Evolutionary conservation across 2,329 filamentous ascomycete species (phyloP).

Genomic region (Exophiala sp.): DNA sequence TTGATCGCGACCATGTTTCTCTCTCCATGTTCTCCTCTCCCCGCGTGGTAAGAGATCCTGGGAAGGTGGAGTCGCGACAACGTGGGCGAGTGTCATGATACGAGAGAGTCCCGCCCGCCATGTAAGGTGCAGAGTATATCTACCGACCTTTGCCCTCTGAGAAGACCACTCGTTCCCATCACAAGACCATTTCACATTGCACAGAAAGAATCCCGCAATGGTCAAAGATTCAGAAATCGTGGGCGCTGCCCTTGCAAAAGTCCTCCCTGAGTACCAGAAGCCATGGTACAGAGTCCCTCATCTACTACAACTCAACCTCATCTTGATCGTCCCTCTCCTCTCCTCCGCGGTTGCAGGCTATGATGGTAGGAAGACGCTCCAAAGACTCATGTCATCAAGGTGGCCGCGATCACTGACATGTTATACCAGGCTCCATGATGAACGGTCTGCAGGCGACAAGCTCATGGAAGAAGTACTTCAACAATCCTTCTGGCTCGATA

Average conservation of each 20-base stretch:
- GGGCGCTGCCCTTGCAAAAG: conserved; percentile 29
- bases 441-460: conserved; percentile 45
- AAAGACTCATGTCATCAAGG: neutral
- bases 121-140: too few relatives aligned
- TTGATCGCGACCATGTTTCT: too few relatives aligned
- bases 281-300: conserved; percentile 45
- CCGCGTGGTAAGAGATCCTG: too few relatives aligned
- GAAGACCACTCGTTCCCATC: too few relatives aligned
- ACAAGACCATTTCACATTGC: neutral
- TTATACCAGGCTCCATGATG: conserved; percentile 38
- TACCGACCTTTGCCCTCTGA: too few relatives aligned
- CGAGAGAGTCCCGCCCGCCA: too few relatives aligned
- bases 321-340: conserved; percentile 43
- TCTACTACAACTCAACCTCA: conserved; percentile 44
- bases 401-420: neutral
- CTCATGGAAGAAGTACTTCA: conserved; percentile 40
- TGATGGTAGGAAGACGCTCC: conserved; percentile 36
- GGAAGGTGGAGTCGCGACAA: too few relatives aligned
- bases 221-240: conserved; percentile 30
- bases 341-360: conserved; percentile 45
- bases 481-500: conserved; percentile 6
- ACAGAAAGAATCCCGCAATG: neutral
- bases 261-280: conserved; percentile 41
- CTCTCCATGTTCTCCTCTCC: too few relatives aligned
- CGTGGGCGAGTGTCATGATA: too few relatives aligned